Evolutionary conservation across 1,284 basidiomycete genomes (phyloP).

Genomic region (Ustilago lituana): DNA sequence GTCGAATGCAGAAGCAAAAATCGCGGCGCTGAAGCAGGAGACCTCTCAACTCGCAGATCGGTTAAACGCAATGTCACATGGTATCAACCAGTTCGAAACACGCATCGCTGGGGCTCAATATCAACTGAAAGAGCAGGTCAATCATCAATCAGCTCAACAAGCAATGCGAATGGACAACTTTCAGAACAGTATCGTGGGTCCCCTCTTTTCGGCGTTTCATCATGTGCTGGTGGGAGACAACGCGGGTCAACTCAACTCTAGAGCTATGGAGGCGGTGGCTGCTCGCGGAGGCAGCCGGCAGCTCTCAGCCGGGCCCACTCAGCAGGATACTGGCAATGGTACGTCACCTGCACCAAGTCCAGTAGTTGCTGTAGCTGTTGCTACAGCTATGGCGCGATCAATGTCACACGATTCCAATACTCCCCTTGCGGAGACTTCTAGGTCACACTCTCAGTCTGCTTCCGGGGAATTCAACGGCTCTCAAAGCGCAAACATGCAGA

Average conservation of each 20-base stretch:
- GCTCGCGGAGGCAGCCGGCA: no score
- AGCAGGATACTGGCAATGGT: no score
- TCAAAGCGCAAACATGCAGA: neutral
- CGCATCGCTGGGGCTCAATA: slow-evolving; percentile 3
- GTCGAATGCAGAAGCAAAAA: neutral
- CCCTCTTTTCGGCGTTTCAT: slow-evolving; percentile 1
- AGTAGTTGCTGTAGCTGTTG: no score
- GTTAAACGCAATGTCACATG: neutral
- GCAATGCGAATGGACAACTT: neutral
- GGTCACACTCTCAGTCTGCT: neutral
- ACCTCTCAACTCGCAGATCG: no score
- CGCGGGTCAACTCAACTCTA: neutral
- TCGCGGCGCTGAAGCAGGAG: neutral
- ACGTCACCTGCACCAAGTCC: no score
- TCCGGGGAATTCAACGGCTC: no score
- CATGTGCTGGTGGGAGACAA: neutral
- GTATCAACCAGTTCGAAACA: slow-evolving; percentile 1
- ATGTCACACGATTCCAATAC: slow-evolving; percentile 1
- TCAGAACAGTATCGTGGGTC: slow-evolving; percentile 1
- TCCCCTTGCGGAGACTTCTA: neutral
- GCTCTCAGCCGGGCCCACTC: no score
- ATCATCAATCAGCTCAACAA: neutral
- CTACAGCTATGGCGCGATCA: neutral
- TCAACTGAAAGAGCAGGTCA: slow-evolving; percentile 8
- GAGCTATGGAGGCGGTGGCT: no score